phyloP scores from a whole-genome alignment of 192 early-diverging fungal genomes.

The Entomortierella lignicola region DNA sequence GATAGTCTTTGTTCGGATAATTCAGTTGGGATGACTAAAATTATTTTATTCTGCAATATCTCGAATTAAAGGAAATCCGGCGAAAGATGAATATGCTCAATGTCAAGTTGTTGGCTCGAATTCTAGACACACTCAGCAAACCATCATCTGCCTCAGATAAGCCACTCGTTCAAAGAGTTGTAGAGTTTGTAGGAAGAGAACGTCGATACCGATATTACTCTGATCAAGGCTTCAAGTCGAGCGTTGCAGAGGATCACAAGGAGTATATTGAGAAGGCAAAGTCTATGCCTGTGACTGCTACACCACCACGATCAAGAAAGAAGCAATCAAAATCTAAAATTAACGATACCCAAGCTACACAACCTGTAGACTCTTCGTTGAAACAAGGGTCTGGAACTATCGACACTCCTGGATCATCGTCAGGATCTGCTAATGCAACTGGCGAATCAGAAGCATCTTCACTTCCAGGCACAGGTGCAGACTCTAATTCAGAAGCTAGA shows the following conservation, averaged over 20 bases:
- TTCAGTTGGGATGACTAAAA: no score
- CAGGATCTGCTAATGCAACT: no score
- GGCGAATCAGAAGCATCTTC: no score
- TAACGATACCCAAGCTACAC: slow-evolving; percentile 2
- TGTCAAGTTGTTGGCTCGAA: slow-evolving; percentile 59
- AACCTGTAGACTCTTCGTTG: background rate
- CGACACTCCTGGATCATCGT: no score
- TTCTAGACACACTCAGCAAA: slow-evolving; percentile 54
- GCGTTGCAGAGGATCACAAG: slow-evolving; percentile 33
- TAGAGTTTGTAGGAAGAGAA: slow-evolving; percentile 74
- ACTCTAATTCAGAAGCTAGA: no score
- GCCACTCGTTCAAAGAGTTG: slow-evolving; percentile 52
- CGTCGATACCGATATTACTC: slow-evolving; percentile 74
- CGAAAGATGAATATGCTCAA: slow-evolving; percentile 64
- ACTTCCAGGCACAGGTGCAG: no score
- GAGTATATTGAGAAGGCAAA: slow-evolving; percentile 34
- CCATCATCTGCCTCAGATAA: slow-evolving; percentile 11
- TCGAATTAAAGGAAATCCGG: slow-evolving; percentile 50
- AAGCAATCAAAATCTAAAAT: background rate
- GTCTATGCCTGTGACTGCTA: background rate
- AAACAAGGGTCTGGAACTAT: no score
- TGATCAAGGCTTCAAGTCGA: slow-evolving; percentile 35
- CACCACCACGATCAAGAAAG: background rate
- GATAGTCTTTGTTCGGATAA: no score
- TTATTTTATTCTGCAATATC: background rate